A percentile compares a stretch with the other conserved stretches of the same genome.
phyloP scores from a whole-genome alignment of 495 filamentous ascomycete species.

The Podospora conica region DNA sequence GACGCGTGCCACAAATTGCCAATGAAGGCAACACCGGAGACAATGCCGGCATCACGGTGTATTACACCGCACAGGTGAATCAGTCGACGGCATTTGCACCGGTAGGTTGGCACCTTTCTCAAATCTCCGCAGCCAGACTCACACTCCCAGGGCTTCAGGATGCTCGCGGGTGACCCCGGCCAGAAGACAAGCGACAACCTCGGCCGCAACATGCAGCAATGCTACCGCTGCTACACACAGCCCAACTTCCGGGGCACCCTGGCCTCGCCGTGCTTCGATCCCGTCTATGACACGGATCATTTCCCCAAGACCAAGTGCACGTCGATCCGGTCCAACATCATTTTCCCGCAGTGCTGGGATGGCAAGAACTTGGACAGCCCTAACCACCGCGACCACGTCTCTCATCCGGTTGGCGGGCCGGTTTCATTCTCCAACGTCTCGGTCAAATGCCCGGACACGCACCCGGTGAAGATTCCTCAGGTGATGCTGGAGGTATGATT shows the following conservation, averaged over 20 bases:
- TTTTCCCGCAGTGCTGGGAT: slow-evolving; percentile 52
- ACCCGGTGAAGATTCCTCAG: slow-evolving; percentile 46
- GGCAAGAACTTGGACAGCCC: slow-evolving; percentile 47
- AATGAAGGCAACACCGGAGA: slow-evolving; percentile 19
- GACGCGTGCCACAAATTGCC: slow-evolving; percentile 37
- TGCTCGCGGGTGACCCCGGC: slow-evolving; percentile 42
- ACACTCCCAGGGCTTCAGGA: slow-evolving; percentile 41
- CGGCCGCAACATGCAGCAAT: slow-evolving; percentile 34
- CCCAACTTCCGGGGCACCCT: slow-evolving; percentile 39
- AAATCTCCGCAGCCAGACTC: neutral
- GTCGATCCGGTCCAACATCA: slow-evolving; percentile 45
- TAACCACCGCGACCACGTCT: slow-evolving; percentile 44
- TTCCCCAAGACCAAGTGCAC: slow-evolving; percentile 35
- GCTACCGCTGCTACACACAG: slow-evolving; percentile 32
- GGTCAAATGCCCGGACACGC: slow-evolving; percentile 40
- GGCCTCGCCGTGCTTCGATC: slow-evolving; percentile 33
- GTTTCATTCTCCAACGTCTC: slow-evolving; percentile 40
- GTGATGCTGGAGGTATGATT: slow-evolving; percentile 40
- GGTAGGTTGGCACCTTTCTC: slow-evolving; percentile 19
- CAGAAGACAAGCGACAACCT: slow-evolving; percentile 26
- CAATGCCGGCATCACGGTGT: slow-evolving; percentile 27
- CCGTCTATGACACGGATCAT: slow-evolving; percentile 34
- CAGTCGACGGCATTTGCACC: slow-evolving; percentile 46
- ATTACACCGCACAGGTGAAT: slow-evolving; percentile 28
- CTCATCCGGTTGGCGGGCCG: slow-evolving; percentile 39